These are phyloP conservation scores for Trebouxia sp. DNA, from an alignment of 139 green algal species.

Conservation along the genomic window DNA sequence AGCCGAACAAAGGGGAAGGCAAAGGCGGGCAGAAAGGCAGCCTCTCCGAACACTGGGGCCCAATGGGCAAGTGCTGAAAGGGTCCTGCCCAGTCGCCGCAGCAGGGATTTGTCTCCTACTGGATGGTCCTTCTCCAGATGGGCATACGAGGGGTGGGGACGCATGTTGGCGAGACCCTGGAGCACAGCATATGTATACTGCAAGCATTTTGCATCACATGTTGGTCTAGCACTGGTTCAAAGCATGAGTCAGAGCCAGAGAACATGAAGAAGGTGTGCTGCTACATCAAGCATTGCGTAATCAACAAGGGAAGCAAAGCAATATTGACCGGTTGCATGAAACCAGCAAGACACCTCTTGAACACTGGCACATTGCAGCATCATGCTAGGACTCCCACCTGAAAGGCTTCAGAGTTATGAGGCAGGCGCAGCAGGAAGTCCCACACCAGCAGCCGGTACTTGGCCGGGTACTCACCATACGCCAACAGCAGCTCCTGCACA, in stretches of 20 bases:
- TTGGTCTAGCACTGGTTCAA: too few species aligned
- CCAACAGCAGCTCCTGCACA: slow-evolving; percentile 50
- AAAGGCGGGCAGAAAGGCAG: slow-evolving; percentile 55
- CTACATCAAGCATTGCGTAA: too few species aligned
- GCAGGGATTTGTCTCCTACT: slow-evolving; percentile 37
- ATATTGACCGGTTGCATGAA: too few species aligned
- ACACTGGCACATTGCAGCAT: too few species aligned
- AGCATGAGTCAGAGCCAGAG: too few species aligned
- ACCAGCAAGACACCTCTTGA: too few species aligned
- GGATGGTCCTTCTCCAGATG: slow-evolving; percentile 33
- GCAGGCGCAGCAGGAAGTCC: slow-evolving; percentile 67
- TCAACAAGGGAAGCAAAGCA: too few species aligned
- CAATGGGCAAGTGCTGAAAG: slow-evolving; percentile 69
- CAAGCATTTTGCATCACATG: too few species aligned
- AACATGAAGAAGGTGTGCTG: too few species aligned
- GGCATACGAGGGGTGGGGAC: slow-evolving; percentile 48
- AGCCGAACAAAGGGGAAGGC: slow-evolving; percentile 70
- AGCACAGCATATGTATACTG: too few species aligned
- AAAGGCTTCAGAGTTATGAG: slow-evolving; percentile 61
- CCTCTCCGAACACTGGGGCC: slow-evolving; percentile 47
- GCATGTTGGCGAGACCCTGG: slow-evolving; percentile 43
- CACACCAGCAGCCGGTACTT: slow-evolving; percentile 67
- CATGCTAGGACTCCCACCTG: slow-evolving; percentile 19
- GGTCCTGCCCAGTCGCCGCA: slow-evolving; percentile 42
- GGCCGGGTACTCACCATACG: slow-evolving; percentile 66